Percentiles rank a stretch among this genome's conserved stretches.
Evolutionary conservation across 2,329 filamentous ascomycete genomes (phyloP).

Genomic region (Microdochium bolleyi): DNA sequence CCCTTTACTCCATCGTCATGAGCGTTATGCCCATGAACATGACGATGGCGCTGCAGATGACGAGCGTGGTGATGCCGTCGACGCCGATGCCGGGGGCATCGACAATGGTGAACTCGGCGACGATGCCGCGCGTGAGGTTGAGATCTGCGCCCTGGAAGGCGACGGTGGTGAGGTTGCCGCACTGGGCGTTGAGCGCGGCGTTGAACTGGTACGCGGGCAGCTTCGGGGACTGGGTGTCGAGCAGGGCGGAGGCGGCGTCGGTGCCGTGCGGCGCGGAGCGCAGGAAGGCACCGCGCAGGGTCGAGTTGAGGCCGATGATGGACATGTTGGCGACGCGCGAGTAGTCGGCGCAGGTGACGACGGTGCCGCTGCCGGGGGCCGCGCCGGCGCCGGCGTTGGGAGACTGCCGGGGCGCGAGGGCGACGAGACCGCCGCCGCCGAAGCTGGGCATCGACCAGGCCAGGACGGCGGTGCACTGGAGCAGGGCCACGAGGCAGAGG

Average conservation of each 20-base stretch:
- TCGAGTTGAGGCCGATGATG: slow-evolving; percentile 33
- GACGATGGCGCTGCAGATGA: slow-evolving; percentile 12
- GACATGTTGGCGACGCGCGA: slow-evolving; percentile 36
- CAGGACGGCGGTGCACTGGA: neutral
- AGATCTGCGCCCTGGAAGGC: slow-evolving; percentile 31
- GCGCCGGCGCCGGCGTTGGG: slow-evolving; percentile 7
- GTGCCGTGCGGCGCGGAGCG: slow-evolving; percentile 32
- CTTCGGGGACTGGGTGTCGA: slow-evolving; percentile 30
- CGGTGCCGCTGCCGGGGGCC: neutral
- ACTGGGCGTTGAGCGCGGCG: slow-evolving; percentile 28
- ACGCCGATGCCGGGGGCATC: slow-evolving; percentile 14
- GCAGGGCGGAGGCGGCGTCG: slow-evolving; percentile 25
- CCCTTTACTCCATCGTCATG: slow-evolving; percentile 1
- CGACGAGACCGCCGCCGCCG: neutral
- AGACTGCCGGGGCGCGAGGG: slow-evolving; percentile 1
- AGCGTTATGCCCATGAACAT: slow-evolving; percentile 14
- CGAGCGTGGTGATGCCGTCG: slow-evolving; percentile 7
- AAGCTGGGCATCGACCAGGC: neutral
- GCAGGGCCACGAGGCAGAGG: neutral
- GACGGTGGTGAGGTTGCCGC: slow-evolving; percentile 34
- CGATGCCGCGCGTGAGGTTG: slow-evolving; percentile 34
- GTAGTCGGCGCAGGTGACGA: slow-evolving; percentile 30
- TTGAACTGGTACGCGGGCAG: slow-evolving; percentile 28
- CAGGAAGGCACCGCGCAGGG: slow-evolving; percentile 36
- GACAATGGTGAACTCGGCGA: slow-evolving; percentile 24